phyloP scores from a whole-genome alignment of 73 alveolate species.

The Paramecium primaurelia region DNA sequence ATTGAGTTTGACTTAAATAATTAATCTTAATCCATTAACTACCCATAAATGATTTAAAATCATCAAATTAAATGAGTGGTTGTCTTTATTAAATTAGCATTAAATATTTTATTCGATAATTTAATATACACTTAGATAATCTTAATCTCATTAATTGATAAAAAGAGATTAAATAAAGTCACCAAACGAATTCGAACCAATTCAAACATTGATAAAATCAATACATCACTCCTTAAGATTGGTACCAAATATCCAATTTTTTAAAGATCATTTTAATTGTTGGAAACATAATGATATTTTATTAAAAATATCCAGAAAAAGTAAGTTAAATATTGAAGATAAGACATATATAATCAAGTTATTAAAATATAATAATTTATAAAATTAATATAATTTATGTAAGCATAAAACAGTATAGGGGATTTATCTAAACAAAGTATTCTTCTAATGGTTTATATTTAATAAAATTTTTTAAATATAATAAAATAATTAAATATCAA shows the following conservation, averaged over 20 bases:
- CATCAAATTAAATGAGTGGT: neutral
- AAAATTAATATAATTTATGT: neutral
- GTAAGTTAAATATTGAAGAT: too few species aligned
- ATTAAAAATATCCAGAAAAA: too few species aligned
- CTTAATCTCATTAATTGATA: neutral
- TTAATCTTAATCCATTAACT: neutral
- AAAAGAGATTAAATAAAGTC: neutral
- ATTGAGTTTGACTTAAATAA: neutral
- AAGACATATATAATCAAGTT: neutral
- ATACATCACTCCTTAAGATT: neutral
- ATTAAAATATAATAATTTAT: too few species aligned
- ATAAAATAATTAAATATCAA: too few species aligned
- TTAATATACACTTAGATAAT: neutral
- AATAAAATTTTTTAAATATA: too few species aligned
- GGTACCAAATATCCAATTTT: neutral
- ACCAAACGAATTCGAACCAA: neutral
- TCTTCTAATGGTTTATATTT: too few species aligned
- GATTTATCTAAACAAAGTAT: neutral
- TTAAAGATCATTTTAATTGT: neutral
- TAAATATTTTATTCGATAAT: neutral
- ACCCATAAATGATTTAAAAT: neutral
- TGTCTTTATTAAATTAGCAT: constrained; percentile 17
- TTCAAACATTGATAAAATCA: neutral
- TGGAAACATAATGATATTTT: neutral
- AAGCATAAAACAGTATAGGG: neutral